A percentile compares a stretch with the other conserved stretches of the same genome.
These are phyloP conservation scores for Candida lessepsii DNA, from an alignment of 805 yeast species.

Conservation along the genomic window DNA sequence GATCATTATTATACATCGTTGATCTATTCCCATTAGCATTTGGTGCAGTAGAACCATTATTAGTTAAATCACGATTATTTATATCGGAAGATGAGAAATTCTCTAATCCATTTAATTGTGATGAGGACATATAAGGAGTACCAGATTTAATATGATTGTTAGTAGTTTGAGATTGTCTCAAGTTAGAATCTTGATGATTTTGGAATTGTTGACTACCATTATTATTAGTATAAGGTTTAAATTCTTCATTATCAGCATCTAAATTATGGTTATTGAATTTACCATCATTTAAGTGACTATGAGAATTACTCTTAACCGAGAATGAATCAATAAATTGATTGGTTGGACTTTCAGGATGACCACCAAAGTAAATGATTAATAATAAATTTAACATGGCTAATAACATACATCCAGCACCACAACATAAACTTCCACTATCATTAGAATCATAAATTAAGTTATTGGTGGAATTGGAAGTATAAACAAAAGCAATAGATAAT, in stretches of 20 bases:
- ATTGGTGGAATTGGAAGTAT: constrained; percentile 82
- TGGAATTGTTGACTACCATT: constrained; percentile 6
- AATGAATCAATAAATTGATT: constrained; percentile 84
- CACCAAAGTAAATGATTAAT: constrained; percentile 89
- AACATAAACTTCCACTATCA: constrained; percentile 70
- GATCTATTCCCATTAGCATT: constrained; percentile 17
- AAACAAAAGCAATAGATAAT: constrained; percentile 72
- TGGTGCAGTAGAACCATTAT: constrained; percentile 6
- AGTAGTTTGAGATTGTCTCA: constrained; percentile 35
- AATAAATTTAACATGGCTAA: constrained; percentile 76
- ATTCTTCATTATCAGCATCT: constrained; percentile 20
- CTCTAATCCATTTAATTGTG: constrained; percentile 61
- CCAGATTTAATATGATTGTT: constrained; percentile 25
- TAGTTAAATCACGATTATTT: constrained; percentile 30
- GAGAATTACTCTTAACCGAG: constrained; percentile 50
- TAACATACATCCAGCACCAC: constrained; percentile 89
- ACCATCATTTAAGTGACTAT: constrained; percentile 32
- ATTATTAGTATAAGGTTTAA: constrained; percentile 1
- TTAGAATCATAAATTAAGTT: constrained; percentile 64
- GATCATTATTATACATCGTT: constrained; percentile 23
- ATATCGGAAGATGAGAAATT: constrained; percentile 44
- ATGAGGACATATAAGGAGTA: constrained; percentile 47
- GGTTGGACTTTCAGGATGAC: constrained; percentile 84
- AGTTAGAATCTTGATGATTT: constrained; percentile 25
- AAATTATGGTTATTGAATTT: constrained; percentile 15